phyloP scores from a whole-genome alignment of 305 asterid genomes.

The Rubia tinctorum region DNA sequence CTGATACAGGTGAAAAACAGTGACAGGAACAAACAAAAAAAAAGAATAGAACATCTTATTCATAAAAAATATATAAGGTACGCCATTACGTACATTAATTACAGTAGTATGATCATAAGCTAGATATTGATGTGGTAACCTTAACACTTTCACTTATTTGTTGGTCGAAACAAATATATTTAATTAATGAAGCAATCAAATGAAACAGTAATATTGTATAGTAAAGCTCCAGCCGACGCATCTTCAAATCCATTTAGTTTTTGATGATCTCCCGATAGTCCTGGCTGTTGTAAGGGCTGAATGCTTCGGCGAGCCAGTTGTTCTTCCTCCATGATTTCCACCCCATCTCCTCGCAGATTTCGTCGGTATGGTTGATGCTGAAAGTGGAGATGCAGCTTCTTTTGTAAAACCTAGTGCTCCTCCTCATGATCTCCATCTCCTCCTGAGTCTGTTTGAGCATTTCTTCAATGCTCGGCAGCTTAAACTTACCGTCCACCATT shows the following conservation, averaged over 20 bases:
- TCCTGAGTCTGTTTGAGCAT: constrained; percentile 56
- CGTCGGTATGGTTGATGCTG: constrained; percentile 82
- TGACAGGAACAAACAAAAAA: not conserved
- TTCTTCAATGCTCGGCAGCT: constrained; percentile 56
- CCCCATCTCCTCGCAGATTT: constrained; percentile 88
- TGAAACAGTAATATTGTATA: not conserved
- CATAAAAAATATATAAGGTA: not conserved
- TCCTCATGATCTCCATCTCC: constrained; percentile 77
- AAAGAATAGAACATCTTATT: not conserved
- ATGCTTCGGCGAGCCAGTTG: constrained; percentile 70
- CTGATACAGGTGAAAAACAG: no score
- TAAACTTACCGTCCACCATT: constrained; percentile 48
- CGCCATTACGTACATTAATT: not conserved
- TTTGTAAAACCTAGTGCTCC: constrained; percentile 68
- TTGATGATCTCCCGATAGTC: constrained; percentile 42
- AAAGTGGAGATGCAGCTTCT: constrained; percentile 85
- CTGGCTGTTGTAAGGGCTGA: constrained; percentile 81
- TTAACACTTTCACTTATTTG: not conserved
- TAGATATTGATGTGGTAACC: not conserved
- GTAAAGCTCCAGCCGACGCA: not conserved
- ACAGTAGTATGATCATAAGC: no score
- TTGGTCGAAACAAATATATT: not conserved
- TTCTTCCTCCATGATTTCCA: constrained; percentile 80
- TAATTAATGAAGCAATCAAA: constrained; percentile 11
- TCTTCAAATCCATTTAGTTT: not conserved